Conservation (phyloP, 2,329 filamentous ascomycete species). For the Aspergillus sojae region DNA sequence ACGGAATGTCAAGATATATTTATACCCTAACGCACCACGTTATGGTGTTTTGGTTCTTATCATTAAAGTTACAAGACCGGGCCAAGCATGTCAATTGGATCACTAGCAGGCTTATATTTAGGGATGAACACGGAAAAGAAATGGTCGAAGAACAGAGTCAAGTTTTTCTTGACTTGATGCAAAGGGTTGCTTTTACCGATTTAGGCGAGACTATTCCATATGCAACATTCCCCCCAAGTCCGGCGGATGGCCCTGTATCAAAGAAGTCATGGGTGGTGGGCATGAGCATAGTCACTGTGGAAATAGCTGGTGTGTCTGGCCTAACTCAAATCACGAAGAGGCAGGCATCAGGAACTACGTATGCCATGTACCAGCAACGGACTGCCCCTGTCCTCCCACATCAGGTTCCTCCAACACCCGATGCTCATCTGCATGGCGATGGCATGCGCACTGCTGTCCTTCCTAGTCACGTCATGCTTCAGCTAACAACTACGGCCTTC, state of each 20-base stretch:
- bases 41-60: conserved; percentile 95
- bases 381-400: conserved; percentile 50
- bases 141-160: conserved; percentile 88
- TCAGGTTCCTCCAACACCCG: conserved; percentile 44
- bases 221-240: conserved; percentile 44
- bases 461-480: conserved; percentile 51
- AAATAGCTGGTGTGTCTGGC: conserved; percentile 51
- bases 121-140: conserved; percentile 72
- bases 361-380: conserved; percentile 51
- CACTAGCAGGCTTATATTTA: conserved; percentile 77
- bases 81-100: conserved; percentile 88
- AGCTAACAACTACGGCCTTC: conserved; percentile 47
- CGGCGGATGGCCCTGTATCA: conserved; percentile 44
- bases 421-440: conserved; percentile 43
- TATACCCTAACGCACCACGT: conserved; percentile 93
- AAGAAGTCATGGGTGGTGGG: conserved; percentile 56
- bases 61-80: conserved; percentile 80
- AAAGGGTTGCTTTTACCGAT: conserved; percentile 82
- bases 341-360: conserved; percentile 54
- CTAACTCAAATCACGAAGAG: conserved; percentile 54
- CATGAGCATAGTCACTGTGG: conserved; percentile 54
- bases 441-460: conserved; percentile 45
- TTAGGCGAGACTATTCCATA: conserved; percentile 66
- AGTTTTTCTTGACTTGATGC: conserved; percentile 94
- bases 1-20: conserved; percentile 89